phyloP scores from a whole-genome alignment of 176 grass and related monocot species.

The Raddia guianensis region DNA sequence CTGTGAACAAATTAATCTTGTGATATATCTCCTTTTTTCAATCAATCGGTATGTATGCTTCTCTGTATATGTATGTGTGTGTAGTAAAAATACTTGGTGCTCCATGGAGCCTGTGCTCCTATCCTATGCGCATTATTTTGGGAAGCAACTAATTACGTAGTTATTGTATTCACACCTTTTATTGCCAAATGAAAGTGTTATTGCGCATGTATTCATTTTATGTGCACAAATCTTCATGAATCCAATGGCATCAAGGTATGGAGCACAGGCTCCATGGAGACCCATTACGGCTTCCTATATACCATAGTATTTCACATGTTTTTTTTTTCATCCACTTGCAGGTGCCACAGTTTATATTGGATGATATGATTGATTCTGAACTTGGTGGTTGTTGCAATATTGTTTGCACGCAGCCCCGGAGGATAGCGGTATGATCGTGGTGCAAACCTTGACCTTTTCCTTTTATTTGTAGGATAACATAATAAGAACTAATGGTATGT shows the following conservation, averaged over 20 bases:
- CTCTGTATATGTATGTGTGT: background rate
- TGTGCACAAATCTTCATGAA: no score
- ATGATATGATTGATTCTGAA: constrained; percentile 93
- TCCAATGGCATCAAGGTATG: no score
- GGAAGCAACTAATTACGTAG: no score
- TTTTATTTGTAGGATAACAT: constrained; percentile 7
- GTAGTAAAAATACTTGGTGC: no score
- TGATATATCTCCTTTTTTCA: background rate
- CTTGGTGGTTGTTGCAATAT: constrained; percentile 88
- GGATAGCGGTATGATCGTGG: constrained; percentile 70
- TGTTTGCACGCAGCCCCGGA: constrained; percentile 88
- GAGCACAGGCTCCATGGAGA: no score
- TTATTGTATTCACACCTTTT: no score
- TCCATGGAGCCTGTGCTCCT: no score
- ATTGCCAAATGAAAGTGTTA: no score
- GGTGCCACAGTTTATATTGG: constrained; percentile 96
- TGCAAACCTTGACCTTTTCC: constrained; percentile 15
- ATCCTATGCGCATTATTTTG: no score
- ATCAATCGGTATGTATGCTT: background rate
- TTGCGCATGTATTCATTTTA: no score
- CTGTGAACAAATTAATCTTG: constrained; percentile 1
- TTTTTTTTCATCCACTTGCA: constrained; percentile 50
- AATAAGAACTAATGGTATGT: constrained; percentile 11
- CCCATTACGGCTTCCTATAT: no score
- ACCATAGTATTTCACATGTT: constrained; percentile 16